Evolutionary conservation across 202 grass and related monocot genomes (phyloP), one percentile per base, ranked within the genome.

Genomic region (Setaria viridis): DNA sequence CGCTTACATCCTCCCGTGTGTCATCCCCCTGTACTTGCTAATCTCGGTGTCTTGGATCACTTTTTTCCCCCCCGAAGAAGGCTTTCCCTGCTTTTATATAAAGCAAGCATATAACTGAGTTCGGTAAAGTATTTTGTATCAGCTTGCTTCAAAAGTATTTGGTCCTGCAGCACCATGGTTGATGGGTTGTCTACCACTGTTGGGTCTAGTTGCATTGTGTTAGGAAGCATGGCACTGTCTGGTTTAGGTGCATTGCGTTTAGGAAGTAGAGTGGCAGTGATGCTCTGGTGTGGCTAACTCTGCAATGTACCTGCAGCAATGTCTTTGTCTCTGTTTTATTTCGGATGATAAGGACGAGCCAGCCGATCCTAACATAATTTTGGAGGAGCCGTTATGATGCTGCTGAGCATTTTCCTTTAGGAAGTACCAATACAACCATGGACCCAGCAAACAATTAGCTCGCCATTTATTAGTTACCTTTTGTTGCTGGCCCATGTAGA

Each of bases 341-440:
- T 25, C 25, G 25, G 25, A 25, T 25, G 25, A 25, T 25, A 25
- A 25, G 25, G 25, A 25, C 25, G 25, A 25, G 25, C 25, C 25
- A 25, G 25, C 25, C 25, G 25, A 25, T 0, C 25, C 25, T 25
- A 25, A 25, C 25, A 25, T 25, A 25, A 25, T 25, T 25, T 25
- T 25, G 25, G 25, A 25, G 25, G 25, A 25, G 25, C 25, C 25
- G 25, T 25, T 53, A 53, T 80, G 81, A 80, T 85, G 62, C 62
- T 63, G 42, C 30, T 54, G 20, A 12, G 9, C 58, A 43, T 43
- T 39, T 56, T 39, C 9, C 33, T 75, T n/a, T 39, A 70, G 51
- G 9, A 50, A 55, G 20, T 49, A 33, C 79, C 32, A 70, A 56
- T 64, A 45, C 32, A 43, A 11, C 49, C 42, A 80, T 35, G 5